phyloP scores from a whole-genome alignment of 768 basidiomycete genomes.

The Nidularia sp. region DNA sequence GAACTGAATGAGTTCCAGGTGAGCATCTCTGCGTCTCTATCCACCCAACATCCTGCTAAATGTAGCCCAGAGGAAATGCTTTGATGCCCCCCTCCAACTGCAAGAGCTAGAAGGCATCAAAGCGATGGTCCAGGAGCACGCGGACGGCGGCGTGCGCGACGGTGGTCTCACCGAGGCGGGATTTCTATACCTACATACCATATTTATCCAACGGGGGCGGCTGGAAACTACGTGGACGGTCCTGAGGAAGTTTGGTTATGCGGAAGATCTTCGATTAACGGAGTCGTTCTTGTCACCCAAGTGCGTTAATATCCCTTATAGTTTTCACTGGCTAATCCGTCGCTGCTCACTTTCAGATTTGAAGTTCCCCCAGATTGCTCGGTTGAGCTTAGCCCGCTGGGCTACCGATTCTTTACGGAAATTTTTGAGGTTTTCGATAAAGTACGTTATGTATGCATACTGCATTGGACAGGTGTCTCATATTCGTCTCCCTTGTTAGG shows the following conservation, averaged over 20 bases:
- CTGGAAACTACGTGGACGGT: conserved; percentile 99
- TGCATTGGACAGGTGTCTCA: background rate
- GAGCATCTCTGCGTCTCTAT: conserved; percentile 9
- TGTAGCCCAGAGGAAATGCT: conserved; percentile 77
- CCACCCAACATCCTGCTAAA: background rate
- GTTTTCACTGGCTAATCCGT: conserved; percentile 1
- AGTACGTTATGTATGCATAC: conserved; percentile 29
- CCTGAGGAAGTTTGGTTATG: conserved; percentile 92
- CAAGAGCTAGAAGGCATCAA: conserved; percentile 97
- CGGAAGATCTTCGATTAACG: conserved; percentile 85
- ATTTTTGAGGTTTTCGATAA: conserved; percentile 96
- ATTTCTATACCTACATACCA: conserved; percentile 92
- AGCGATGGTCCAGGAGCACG: conserved; percentile 82
- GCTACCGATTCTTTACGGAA: conserved; percentile 96
- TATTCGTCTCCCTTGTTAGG: conserved; percentile 37
- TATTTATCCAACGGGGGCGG: conserved; percentile 93
- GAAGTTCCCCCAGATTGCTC: conserved; percentile 94
- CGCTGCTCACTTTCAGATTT: conserved; percentile 48
- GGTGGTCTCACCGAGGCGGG: conserved; percentile 88
- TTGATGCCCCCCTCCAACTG: conserved; percentile 85
- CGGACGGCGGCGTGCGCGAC: conserved; percentile 68
- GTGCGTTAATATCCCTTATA: conserved; percentile 40
- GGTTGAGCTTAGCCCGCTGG: conserved; percentile 89
- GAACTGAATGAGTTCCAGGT: conserved; percentile 99
- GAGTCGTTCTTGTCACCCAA: conserved; percentile 87